These are phyloP conservation scores for Clonostachys byssicola DNA, from an alignment of 2,329 filamentous ascomycete genomes.

Conservation along the genomic window DNA sequence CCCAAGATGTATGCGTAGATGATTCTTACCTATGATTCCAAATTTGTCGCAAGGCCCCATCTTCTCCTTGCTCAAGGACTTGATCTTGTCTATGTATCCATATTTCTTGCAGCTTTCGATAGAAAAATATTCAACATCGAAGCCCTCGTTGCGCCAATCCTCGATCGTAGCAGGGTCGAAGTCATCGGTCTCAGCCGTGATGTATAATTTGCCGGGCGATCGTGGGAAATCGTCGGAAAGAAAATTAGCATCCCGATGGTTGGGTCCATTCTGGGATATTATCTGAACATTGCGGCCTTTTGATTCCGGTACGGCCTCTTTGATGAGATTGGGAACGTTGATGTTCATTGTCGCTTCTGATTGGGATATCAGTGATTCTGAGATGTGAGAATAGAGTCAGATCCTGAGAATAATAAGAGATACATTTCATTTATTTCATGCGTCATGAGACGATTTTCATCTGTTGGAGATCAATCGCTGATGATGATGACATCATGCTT, in stretches of 20 bases:
- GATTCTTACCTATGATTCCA: conserved; percentile 31
- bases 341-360: conserved; percentile 1
- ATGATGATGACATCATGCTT: too few species aligned
- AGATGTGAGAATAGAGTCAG: too few species aligned
- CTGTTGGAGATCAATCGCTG: too few species aligned
- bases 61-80: conserved; percentile 20
- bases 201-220: conserved; percentile 29
- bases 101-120: conserved; percentile 20
- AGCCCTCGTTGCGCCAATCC: conserved; percentile 36
- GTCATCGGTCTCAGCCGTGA: conserved; percentile 34
- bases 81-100: conserved; percentile 26
- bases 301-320: conserved; percentile 19
- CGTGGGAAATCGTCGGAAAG: conserved; percentile 33
- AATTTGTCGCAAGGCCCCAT: conserved; percentile 35
- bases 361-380: too few species aligned
- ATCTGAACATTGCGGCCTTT: conserved; percentile 22
- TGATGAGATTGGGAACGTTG: conserved; percentile 14
- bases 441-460: too few species aligned
- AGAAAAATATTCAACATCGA: conserved; percentile 34
- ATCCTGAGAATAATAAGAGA: too few species aligned
- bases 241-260: conserved; percentile 34
- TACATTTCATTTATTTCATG: too few species aligned
- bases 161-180: conserved; percentile 30
- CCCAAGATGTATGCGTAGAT: neutral
- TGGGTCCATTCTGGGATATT: conserved; percentile 21